phyloP scores from a whole-genome alignment of 768 basidiomycete species.

The Mycena amicta region DNA sequence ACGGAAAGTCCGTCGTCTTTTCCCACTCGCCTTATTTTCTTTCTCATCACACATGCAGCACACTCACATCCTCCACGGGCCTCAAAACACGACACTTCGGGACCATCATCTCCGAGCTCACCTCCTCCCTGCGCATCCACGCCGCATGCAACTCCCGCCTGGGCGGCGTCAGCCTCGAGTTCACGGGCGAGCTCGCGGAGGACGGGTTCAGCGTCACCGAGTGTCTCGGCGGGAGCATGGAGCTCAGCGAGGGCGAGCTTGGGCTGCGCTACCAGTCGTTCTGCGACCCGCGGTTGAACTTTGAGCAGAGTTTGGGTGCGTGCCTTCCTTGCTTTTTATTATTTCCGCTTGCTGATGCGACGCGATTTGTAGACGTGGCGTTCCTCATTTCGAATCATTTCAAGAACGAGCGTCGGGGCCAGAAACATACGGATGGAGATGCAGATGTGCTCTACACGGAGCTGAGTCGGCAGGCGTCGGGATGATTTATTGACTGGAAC shows the following conservation, averaged over 20 bases:
- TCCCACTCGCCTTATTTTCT: background rate
- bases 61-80: constrained; percentile 75
- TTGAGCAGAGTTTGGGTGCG: constrained; percentile 89
- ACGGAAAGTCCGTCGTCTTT: constrained; percentile 83
- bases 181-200: constrained; percentile 89
- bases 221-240: constrained; percentile 96
- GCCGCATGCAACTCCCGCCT: constrained; percentile 69
- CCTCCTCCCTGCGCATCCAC: constrained; percentile 81
- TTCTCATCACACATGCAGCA: constrained; percentile 47
- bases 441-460: constrained; percentile 40
- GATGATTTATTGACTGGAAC: too few species aligned
- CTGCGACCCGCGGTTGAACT: constrained; percentile 93
- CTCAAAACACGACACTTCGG: constrained; percentile 91
- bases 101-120: constrained; percentile 87
- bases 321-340: background rate
- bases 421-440: constrained; percentile 28
- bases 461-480: constrained; percentile 21
- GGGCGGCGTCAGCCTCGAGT: constrained; percentile 84
- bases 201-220: constrained; percentile 96
- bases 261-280: constrained; percentile 92
- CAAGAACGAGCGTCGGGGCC: constrained; percentile 62
- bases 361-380: constrained; percentile 62
- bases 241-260: constrained; percentile 84
- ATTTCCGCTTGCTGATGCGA: background rate
- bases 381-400: constrained; percentile 84